These are phyloP conservation scores for Ogataea minuta DNA, from an alignment of 805 yeast genomes.

Conservation along the genomic window DNA sequence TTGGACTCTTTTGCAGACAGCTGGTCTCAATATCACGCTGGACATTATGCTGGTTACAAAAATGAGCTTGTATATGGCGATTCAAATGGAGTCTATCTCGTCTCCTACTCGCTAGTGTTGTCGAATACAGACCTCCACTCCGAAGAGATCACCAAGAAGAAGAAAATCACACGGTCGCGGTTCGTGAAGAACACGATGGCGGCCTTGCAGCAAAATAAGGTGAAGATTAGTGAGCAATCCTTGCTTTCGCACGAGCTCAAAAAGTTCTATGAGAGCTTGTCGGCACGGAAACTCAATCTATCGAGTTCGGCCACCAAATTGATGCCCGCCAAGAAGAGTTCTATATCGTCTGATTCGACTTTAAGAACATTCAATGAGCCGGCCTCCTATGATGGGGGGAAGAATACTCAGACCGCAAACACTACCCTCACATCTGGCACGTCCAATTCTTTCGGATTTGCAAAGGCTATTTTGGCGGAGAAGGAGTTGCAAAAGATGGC, in stretches of 20 bases:
- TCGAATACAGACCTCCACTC: slow-evolving; percentile 78
- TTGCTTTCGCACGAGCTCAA: slow-evolving; percentile 42
- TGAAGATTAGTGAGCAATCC: slow-evolving; percentile 13
- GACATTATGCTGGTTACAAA: slow-evolving; percentile 38
- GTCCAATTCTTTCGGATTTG: slow-evolving; percentile 26
- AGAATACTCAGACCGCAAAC: slow-evolving; percentile 14
- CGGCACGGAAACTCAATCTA: slow-evolving; percentile 32
- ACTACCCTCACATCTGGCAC: background rate
- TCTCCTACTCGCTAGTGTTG: slow-evolving; percentile 67
- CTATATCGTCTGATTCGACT: slow-evolving; percentile 12
- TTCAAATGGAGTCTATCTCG: slow-evolving; percentile 60
- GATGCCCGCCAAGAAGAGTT: slow-evolving; percentile 10
- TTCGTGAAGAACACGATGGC: slow-evolving; percentile 50
- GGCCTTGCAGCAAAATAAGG: slow-evolving; percentile 39
- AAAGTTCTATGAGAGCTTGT: slow-evolving; percentile 43
- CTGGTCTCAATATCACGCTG: slow-evolving; percentile 54
- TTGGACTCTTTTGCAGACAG: slow-evolving; percentile 64
- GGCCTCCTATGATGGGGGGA: slow-evolving; percentile 5
- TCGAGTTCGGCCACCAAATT: slow-evolving; percentile 6
- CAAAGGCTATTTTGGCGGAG: slow-evolving; percentile 28
- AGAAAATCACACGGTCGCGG: slow-evolving; percentile 40
- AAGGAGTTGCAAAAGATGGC: slow-evolving; percentile 22
- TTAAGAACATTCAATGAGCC: background rate
- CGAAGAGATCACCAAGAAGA: slow-evolving; percentile 37
- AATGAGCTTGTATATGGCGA: slow-evolving; percentile 39